These are phyloP conservation scores for Flueggea neowawraea DNA, from an alignment of 441 rosid species.

Conservation along the genomic window DNA sequence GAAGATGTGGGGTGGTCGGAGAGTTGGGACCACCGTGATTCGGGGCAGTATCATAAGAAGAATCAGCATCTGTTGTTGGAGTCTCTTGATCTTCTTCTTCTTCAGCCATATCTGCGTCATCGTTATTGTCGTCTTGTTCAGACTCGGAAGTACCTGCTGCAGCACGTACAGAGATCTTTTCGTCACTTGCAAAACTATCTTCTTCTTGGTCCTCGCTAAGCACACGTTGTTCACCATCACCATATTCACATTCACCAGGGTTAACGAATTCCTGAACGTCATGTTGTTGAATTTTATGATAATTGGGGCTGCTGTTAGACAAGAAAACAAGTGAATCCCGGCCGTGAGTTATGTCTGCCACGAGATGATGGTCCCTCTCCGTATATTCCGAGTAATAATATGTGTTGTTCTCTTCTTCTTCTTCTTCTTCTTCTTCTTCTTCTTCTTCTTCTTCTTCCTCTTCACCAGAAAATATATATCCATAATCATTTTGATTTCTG, in stretches of 20 bases:
- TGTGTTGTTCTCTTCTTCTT: constrained; percentile 29
- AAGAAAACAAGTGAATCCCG: constrained; percentile 54
- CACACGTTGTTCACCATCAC: not conserved
- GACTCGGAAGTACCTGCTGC: constrained; percentile 45
- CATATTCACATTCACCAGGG: not conserved
- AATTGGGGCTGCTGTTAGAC: constrained; percentile 12
- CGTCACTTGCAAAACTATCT: constrained; percentile 22
- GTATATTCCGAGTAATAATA: constrained; percentile 36
- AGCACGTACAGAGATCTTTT: constrained; percentile 49
- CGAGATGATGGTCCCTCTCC: constrained; percentile 41
- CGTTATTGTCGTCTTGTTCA: constrained; percentile 34
- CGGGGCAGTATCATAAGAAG: constrained; percentile 26
- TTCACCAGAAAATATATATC: constrained; percentile 55
- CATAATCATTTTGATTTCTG: constrained; percentile 58
- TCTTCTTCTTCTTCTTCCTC: constrained; percentile 75
- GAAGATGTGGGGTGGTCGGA: constrained; percentile 20
- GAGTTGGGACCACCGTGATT: constrained; percentile 31
- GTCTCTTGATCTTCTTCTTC: constrained; percentile 33
- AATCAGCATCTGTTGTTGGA: constrained; percentile 27
- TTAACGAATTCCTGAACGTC: constrained; percentile 17
- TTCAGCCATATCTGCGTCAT: constrained; percentile 13
- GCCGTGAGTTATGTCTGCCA: constrained; percentile 58
- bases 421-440: no score
- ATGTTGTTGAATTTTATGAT: constrained; percentile 5
- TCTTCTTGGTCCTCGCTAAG: constrained; percentile 27